phyloP scores from a whole-genome alignment of 2,329 filamentous ascomycete genomes.

The Westerdykella sp. region DNA sequence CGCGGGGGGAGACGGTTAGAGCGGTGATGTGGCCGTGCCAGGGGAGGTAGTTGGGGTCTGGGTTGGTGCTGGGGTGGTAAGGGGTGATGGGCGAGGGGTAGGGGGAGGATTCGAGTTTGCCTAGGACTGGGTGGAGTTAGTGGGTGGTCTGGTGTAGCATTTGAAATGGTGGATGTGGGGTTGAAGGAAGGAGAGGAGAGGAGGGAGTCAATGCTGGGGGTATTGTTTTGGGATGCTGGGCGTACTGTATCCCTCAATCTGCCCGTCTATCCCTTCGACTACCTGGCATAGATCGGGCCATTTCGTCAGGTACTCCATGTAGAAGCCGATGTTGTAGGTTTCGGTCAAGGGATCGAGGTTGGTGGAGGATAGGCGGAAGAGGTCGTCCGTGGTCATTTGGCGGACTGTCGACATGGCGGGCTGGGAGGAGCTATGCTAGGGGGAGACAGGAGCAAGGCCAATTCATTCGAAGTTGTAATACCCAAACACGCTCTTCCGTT shows the following conservation, averaged over 20 bases:
- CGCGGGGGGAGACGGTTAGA: conserved; percentile 81
- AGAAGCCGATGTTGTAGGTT: conserved; percentile 93
- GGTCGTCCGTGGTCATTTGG: conserved; percentile 61
- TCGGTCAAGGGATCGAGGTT: conserved; percentile 97
- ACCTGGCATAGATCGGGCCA: conserved; percentile 95
- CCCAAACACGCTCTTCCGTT: no score
- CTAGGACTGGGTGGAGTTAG: conserved; percentile 63
- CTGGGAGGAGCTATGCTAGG: neutral
- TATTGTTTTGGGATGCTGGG: conserved; percentile 9
- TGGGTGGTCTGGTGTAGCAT: neutral
- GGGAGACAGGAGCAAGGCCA: neutral
- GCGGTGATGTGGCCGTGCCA: conserved; percentile 99
- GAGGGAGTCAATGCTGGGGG: neutral
- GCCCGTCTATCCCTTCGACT: conserved; percentile 77
- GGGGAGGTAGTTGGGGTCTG: conserved; percentile 71
- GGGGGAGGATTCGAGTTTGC: conserved; percentile 78
- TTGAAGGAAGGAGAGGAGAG: neutral
- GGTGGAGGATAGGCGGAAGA: conserved; percentile 85
- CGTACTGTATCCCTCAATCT: conserved; percentile 90
- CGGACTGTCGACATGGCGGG: conserved; percentile 71
- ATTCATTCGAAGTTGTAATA: neutral
- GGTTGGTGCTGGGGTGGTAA: conserved; percentile 54
- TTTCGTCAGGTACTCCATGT: conserved; percentile 89
- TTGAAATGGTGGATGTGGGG: neutral
- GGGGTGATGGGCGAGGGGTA: conserved; percentile 68